phyloP scores from a whole-genome alignment of 2,329 filamentous ascomycete species.

The Fusarium sp. region DNA sequence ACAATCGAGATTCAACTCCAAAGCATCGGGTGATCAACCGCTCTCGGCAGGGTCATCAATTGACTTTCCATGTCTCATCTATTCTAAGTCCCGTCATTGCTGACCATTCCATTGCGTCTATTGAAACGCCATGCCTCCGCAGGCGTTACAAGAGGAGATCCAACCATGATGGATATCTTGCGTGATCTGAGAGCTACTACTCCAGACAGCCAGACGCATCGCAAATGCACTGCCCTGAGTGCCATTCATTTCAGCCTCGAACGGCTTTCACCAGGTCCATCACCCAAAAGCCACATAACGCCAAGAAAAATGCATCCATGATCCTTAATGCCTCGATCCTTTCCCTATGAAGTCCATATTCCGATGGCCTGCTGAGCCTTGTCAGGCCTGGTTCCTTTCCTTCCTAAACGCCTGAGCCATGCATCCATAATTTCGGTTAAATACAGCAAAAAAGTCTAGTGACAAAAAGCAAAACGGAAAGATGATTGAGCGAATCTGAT shows the following conservation, averaged over 20 bases:
- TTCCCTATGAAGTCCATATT: conserved; percentile 24
- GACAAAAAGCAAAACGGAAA: conserved; percentile 27
- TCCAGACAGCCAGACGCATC: conserved; percentile 10
- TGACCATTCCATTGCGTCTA: conserved; percentile 38
- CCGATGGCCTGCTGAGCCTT: conserved; percentile 21
- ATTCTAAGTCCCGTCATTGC: conserved; percentile 39
- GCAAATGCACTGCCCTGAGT: conserved; percentile 8
- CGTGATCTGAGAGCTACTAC: conserved; percentile 2
- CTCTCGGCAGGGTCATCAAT: conserved; percentile 16
- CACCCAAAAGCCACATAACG: conserved; percentile 29
- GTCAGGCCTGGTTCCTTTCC: conserved; percentile 27
- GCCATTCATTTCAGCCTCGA: background rate
- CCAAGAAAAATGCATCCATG: conserved; percentile 34
- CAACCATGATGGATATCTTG: conserved; percentile 4
- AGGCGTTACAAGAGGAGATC: conserved; percentile 5
- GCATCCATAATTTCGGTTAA: conserved; percentile 43
- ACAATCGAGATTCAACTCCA: background rate
- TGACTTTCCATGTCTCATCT: conserved; percentile 19
- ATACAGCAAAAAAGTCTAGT: conserved; percentile 36
- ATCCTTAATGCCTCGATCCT: conserved; percentile 17
- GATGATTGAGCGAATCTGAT: conserved; percentile 25
- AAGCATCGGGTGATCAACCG: background rate
- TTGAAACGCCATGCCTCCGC: conserved; percentile 24
- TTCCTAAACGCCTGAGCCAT: conserved; percentile 48
- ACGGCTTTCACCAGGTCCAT: conserved; percentile 5